Evolutionary conservation across 805 yeast species (phyloP).

Genomic region (Candida piceae): DNA sequence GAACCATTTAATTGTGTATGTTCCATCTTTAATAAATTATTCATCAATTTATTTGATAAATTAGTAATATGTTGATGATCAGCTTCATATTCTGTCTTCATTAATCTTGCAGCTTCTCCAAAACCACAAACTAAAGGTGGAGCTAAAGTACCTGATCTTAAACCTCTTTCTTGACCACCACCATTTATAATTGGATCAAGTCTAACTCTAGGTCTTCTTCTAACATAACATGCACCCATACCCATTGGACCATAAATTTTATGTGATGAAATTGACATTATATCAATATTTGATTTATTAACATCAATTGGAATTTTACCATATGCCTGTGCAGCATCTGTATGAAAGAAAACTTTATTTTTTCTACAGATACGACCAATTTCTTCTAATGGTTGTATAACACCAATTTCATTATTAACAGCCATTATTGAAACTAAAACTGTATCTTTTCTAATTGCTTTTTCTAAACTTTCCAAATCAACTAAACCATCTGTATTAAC

Average conservation of each 20-base stretch:
- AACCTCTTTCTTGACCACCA: slow-evolving; percentile 98
- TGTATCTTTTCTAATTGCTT: slow-evolving; percentile 86
- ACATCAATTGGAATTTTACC: slow-evolving; percentile 94
- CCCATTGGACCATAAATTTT: slow-evolving; percentile 98
- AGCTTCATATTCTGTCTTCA: slow-evolving; percentile 64
- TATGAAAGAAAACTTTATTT: slow-evolving; percentile 91
- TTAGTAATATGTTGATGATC: slow-evolving; percentile 67
- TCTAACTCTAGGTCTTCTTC: slow-evolving; percentile 98
- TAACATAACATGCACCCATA: slow-evolving; percentile 88
- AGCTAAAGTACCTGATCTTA: slow-evolving; percentile 93
- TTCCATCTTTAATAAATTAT: slow-evolving; percentile 73
- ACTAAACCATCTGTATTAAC: slow-evolving; percentile 79
- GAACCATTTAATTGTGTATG: slow-evolving; percentile 92
- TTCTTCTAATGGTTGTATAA: slow-evolving; percentile 91
- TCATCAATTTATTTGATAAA: slow-evolving; percentile 68
- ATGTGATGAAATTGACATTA: slow-evolving; percentile 91
- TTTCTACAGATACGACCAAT: slow-evolving; percentile 84
- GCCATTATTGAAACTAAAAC: slow-evolving; percentile 91
- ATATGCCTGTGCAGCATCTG: slow-evolving; percentile 96
- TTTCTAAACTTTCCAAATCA: slow-evolving; percentile 69
- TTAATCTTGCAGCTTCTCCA: slow-evolving; percentile 93
- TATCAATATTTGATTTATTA: slow-evolving; percentile 86
- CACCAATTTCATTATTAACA: slow-evolving; percentile 97
- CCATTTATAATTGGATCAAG: slow-evolving; percentile 92
- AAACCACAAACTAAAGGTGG: slow-evolving; percentile 96